A percentile compares a stretch with the other conserved stretches of the same genome.
These are phyloP conservation scores for Nicotiana noctiflora DNA, from an alignment of 257 asterid species.

Conservation along the genomic window DNA sequence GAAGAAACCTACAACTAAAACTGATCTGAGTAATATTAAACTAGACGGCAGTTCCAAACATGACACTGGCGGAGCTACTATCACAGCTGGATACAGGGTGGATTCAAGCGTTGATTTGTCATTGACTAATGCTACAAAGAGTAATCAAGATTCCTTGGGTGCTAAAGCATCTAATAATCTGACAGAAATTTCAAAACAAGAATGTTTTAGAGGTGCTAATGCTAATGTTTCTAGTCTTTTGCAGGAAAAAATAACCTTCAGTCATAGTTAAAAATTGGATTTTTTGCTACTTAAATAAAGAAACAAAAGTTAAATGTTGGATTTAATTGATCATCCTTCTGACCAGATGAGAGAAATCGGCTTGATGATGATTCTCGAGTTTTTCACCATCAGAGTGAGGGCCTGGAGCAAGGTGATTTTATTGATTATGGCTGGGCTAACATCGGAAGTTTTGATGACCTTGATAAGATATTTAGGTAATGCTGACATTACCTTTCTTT, in stretches of 20 bases:
- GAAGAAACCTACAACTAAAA: slow-evolving; percentile 34
- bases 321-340: slow-evolving; percentile 15
- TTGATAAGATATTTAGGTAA: slow-evolving; percentile 90
- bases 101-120: slow-evolving; percentile 41
- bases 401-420: slow-evolving; percentile 56
- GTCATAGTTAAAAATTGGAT: not conserved
- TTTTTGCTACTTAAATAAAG: not conserved
- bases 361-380: slow-evolving; percentile 39
- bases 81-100: slow-evolving; percentile 24
- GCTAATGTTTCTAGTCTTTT: not conserved
- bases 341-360: slow-evolving; percentile 39
- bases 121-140: slow-evolving; percentile 31
- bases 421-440: slow-evolving; percentile 80
- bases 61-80: slow-evolving; percentile 24
- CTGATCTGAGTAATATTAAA: slow-evolving; percentile 23
- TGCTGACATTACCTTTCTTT: not conserved
- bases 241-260: not conserved
- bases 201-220: slow-evolving; percentile 32
- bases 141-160: slow-evolving; percentile 27
- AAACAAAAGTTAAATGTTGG: not conserved
- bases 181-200: slow-evolving; percentile 23
- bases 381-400: slow-evolving; percentile 48
- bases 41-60: slow-evolving; percentile 32
- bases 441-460: slow-evolving; percentile 90
- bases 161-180: slow-evolving; percentile 26